Base-by-base conservation (phyloP, 129 eudicot species). In the Glebionis coronaria region DNA sequence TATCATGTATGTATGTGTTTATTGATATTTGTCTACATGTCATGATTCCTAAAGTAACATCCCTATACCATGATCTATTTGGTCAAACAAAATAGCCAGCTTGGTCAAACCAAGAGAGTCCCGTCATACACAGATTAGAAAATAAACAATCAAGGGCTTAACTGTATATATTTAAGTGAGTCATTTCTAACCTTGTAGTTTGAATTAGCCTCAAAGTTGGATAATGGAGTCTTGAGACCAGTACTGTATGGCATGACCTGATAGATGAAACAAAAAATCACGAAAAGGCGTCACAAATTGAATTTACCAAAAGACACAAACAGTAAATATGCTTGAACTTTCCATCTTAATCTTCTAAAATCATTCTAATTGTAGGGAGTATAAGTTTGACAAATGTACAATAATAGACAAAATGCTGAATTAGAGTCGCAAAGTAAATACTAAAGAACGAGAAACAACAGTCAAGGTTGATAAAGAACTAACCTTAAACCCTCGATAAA, bases 401-500 rank as follows among this genome's bases (percentile, higher is more conserved):
- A 35, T 35, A 35, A 35, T 35, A 35, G 42, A 35, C 0, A 9
- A 35, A 35, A 35, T 6, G 42, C 42, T 35, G 42, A 35, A 35
- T 35, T 35, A 6, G 7, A 35, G 42, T 35, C 42, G 7, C 9
- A 9, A 9, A 31, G 42, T 35, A 35, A 35, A 35, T 1, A 35
- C 7, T 35, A 7, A 35, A 10, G 42, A 35, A 35, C 42, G 8
- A 35, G 42, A 35, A 35, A 35, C 42, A 35, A 35, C 6, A 35
- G 42, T 35, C 42, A 5, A 31, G 42, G 42, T 35, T 35, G 42
- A 35, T 35, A 35, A 35, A 35, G 42, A 35, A 35, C 42, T 35
- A 35, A 91, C 97, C 97, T 91, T 91, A 72, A 91, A 91, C 2
- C 97, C 97, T 44, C 83, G 65, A 65, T 91, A 91, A 50, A 91